Conservation (phyloP, 345 rosid species). For the Salix koriyanagi region DNA sequence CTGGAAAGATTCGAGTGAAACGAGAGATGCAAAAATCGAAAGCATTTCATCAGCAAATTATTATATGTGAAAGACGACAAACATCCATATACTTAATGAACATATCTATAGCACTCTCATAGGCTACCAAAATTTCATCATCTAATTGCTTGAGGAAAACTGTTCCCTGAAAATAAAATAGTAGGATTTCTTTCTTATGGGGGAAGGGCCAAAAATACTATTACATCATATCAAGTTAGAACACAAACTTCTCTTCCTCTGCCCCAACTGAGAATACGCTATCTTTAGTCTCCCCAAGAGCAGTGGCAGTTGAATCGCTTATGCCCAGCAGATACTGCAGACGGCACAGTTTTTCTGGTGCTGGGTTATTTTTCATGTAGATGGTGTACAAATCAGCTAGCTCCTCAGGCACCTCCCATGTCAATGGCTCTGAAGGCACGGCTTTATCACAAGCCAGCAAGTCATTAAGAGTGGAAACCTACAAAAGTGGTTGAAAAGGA, state of each 20-base stretch:
- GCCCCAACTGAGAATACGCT: slow-evolving; percentile 31
- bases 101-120: neutral
- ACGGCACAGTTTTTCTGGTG: slow-evolving; percentile 64
- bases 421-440: slow-evolving; percentile 70
- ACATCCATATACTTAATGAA: neutral
- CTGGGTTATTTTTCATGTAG: slow-evolving; percentile 59
- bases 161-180: neutral
- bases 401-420: slow-evolving; percentile 89
- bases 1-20: neutral
- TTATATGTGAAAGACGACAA: too few species aligned
- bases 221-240: slow-evolving; percentile 24
- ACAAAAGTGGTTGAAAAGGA: slow-evolving; percentile 6
- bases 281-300: slow-evolving; percentile 60
- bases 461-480: slow-evolving; percentile 84
- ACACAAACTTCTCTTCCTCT: slow-evolving; percentile 72
- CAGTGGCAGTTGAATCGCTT: slow-evolving; percentile 62
- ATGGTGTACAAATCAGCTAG: slow-evolving; percentile 59
- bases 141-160: neutral
- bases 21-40: neutral
- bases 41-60: neutral
- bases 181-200: neutral
- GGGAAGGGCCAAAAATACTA: neutral
- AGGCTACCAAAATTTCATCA: slow-evolving; percentile 14
- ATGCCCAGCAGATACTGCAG: slow-evolving; percentile 77
- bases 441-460: slow-evolving; percentile 94